Percentiles rank a stretch among this genome's conserved stretches.
These are phyloP conservation scores for Penicillium sclerotiorum DNA, from an alignment of 2,329 filamentous ascomycete genomes.

Conservation along the genomic window DNA sequence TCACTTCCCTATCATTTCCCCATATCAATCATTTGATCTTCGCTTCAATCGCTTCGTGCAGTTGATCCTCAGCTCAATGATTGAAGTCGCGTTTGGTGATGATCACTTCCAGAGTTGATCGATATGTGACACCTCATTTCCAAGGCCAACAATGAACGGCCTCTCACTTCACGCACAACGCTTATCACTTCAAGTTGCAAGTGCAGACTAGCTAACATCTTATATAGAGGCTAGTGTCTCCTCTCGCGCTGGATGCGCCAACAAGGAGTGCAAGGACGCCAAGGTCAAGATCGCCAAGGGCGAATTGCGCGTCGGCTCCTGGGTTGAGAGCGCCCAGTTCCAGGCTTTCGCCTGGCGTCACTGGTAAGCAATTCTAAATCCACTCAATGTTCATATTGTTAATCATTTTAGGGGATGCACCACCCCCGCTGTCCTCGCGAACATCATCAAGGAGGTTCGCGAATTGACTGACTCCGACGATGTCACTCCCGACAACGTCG, in stretches of 20 bases:
- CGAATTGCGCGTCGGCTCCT: slow-evolving; percentile 74
- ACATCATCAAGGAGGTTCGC: slow-evolving; percentile 57
- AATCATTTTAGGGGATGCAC: slow-evolving; percentile 75
- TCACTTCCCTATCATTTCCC: too few relatives aligned
- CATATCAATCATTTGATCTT: too few relatives aligned
- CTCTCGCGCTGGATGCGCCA: slow-evolving; percentile 74
- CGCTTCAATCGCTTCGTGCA: not conserved
- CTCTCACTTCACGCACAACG: not conserved
- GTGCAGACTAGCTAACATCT: slow-evolving; percentile 12
- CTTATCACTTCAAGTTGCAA: not conserved
- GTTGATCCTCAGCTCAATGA: too few relatives aligned
- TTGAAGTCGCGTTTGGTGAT: too few relatives aligned
- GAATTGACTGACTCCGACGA: slow-evolving; percentile 44
- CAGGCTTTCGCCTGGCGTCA: slow-evolving; percentile 78
- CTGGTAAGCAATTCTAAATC: slow-evolving; percentile 64
- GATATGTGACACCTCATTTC: too few relatives aligned
- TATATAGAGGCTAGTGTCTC: slow-evolving; percentile 68
- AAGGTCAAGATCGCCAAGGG: slow-evolving; percentile 75
- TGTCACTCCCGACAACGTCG: slow-evolving; percentile 64
- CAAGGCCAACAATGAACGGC: not conserved
- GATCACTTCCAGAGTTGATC: too few relatives aligned
- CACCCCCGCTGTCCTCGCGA: slow-evolving; percentile 71
- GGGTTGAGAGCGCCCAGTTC: slow-evolving; percentile 64
- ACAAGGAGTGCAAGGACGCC: slow-evolving; percentile 70
- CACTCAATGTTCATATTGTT: not conserved